Percentiles rank a stretch among this genome's conserved stretches.
phyloP scores from a whole-genome alignment of 2,329 filamentous ascomycete species.

The Colletotrichum lentis region DNA sequence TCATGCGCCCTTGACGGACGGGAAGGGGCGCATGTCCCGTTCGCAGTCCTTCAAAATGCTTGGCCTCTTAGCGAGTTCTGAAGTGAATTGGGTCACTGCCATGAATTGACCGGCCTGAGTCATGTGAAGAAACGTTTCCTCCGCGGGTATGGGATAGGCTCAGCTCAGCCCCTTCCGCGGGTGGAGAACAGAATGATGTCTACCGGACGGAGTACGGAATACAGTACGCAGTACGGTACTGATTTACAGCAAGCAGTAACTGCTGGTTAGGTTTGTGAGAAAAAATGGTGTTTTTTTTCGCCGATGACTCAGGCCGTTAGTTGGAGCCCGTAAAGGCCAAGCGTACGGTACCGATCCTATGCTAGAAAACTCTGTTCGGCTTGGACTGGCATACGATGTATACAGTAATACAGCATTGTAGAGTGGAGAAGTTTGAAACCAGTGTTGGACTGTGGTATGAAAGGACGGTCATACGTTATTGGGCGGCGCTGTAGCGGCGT shows the following conservation, averaged over 20 bases:
- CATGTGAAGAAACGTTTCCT: background rate
- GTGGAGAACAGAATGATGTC: background rate
- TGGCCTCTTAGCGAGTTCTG: constrained; percentile 5
- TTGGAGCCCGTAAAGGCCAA: too few relatives aligned
- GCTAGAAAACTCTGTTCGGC: constrained; percentile 8
- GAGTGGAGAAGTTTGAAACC: background rate
- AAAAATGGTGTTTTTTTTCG: too few relatives aligned
- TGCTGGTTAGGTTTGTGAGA: too few relatives aligned
- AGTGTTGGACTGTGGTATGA: constrained; percentile 14
- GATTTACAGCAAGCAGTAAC: too few relatives aligned
- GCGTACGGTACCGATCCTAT: background rate
- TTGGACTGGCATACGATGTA: constrained; percentile 1
- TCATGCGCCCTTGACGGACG: constrained; percentile 10
- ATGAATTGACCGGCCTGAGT: background rate
- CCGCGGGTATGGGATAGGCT: too few relatives aligned
- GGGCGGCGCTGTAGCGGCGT: background rate
- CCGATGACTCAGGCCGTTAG: too few relatives aligned
- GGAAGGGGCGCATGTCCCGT: constrained; percentile 5
- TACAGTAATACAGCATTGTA: too few relatives aligned
- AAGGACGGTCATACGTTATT: background rate
- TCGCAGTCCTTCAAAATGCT: background rate
- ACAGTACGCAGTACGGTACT: too few relatives aligned
- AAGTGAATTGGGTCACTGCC: background rate
- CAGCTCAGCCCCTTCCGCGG: background rate
- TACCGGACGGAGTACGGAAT: too few relatives aligned